phyloP scores from a whole-genome alignment of 2,329 filamentous ascomycete species.

The Venturia effusa region DNA sequence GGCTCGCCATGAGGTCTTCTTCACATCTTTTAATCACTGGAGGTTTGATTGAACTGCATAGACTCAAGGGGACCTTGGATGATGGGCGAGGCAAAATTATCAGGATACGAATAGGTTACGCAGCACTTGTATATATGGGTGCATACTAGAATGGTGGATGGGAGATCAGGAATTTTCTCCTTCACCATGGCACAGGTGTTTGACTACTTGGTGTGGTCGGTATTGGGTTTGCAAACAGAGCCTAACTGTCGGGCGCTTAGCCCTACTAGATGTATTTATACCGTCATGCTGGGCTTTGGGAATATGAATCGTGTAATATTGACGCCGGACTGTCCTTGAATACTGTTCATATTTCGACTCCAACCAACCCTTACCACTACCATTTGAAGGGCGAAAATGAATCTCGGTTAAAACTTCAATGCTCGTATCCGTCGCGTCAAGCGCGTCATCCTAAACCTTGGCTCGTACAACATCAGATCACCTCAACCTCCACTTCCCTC shows the following conservation, averaged over 20 bases:
- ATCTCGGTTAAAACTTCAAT: not conserved
- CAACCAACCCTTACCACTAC: too few species aligned
- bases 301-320: not conserved
- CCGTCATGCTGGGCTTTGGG: not conserved
- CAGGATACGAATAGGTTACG: constrained; percentile 2
- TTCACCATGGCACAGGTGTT: not conserved
- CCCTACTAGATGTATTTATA: not conserved
- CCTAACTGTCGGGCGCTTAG: not conserved
- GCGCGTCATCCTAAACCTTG: not conserved
- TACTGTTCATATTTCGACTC: not conserved
- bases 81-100: not conserved
- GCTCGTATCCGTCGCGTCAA: not conserved
- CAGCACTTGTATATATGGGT: not conserved
- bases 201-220: not conserved
- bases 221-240: not conserved
- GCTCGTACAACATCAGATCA: not conserved
- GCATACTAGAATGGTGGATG: not conserved
- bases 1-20: not conserved
- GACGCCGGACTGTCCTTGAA: not conserved
- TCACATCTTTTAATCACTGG: not conserved
- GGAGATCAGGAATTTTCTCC: not conserved
- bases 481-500: not conserved
- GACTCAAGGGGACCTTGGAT: not conserved
- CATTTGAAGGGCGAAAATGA: not conserved
- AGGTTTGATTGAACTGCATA: not conserved